phyloP scores from a whole-genome alignment of 257 asterid species.

The Coffea eugenioides region DNA sequence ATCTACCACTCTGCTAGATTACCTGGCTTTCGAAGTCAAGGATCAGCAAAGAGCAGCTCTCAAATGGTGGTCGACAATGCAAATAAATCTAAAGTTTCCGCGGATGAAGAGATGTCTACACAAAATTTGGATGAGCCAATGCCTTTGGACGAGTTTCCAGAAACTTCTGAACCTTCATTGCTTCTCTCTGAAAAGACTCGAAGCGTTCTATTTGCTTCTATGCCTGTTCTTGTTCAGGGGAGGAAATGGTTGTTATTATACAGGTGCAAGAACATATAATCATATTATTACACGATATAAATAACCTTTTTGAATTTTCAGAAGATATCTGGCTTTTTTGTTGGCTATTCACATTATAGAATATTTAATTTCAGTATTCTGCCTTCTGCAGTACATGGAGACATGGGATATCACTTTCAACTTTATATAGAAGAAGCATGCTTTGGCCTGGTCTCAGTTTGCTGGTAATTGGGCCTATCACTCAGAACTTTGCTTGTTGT shows the following conservation, averaged over 20 bases:
- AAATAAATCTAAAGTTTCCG: constrained; percentile 31
- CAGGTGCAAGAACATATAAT: constrained; percentile 45
- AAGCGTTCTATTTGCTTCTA: constrained; percentile 49
- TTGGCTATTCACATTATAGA: neutral
- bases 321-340: neutral
- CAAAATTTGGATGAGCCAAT: constrained; percentile 39
- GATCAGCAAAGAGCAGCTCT: constrained; percentile 44
- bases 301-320: neutral
- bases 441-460: constrained; percentile 90
- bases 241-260: constrained; percentile 84
- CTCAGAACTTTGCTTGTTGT: neutral
- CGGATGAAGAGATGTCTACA: constrained; percentile 48
- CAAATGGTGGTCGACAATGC: constrained; percentile 39
- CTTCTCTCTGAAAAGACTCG: constrained; percentile 84
- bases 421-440: constrained; percentile 87
- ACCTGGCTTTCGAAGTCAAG: constrained; percentile 60
- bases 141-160: constrained; percentile 49
- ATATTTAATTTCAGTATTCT: constrained; percentile 4
- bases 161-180: constrained; percentile 78
- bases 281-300: constrained; percentile 11
- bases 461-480: constrained; percentile 47
- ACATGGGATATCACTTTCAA: constrained; percentile 91
- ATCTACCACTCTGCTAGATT: constrained; percentile 63
- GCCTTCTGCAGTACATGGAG: constrained; percentile 77
- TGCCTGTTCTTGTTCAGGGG: constrained; percentile 82